Evolutionary conservation across 768 basidiomycete genomes (phyloP).

Genomic region (Leccinum sublutescens): DNA sequence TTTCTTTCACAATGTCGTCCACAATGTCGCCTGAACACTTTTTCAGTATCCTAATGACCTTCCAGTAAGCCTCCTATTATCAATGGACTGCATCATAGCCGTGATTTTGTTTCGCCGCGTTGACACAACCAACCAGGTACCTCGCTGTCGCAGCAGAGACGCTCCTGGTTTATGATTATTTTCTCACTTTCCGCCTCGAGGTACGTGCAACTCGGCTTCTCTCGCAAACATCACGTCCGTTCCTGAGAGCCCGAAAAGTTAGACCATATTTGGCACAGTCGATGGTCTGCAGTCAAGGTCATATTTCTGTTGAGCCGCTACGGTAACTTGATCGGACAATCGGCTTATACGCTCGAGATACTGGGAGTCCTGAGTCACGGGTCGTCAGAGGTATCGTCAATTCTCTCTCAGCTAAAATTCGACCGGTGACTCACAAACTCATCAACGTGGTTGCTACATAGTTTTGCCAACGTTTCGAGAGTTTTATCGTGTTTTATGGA

Average conservation of each 20-base stretch:
- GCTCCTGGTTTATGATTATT: slow-evolving; percentile 4
- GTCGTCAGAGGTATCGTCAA: slow-evolving; percentile 1
- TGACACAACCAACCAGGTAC: neutral
- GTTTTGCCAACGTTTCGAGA: slow-evolving; percentile 10
- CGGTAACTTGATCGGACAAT: slow-evolving; percentile 11
- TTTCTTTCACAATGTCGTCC: too few relatives aligned
- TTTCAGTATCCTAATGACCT: too few relatives aligned
- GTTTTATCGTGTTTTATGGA: neutral
- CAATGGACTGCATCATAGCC: too few relatives aligned
- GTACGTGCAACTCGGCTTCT: neutral
- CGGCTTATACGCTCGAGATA: slow-evolving; percentile 9
- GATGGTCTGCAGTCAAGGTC: slow-evolving; percentile 6
- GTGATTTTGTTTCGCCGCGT: neutral
- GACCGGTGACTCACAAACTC: too few relatives aligned
- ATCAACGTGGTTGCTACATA: neutral
- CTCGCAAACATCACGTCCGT: too few relatives aligned
- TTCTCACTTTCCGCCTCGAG: slow-evolving; percentile 15
- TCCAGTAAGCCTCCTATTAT: neutral
- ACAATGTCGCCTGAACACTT: too few relatives aligned
- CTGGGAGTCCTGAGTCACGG: slow-evolving; percentile 3
- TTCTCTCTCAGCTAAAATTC: neutral
- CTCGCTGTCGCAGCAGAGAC: neutral
- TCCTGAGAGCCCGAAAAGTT: neutral
- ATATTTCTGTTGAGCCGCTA: slow-evolving; percentile 20
- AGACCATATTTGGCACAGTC: neutral